Evolutionary conservation across 306 rosid species (phyloP), one percentile per base, ranked within the genome.

Genomic region (Erythrophleum fordii): DNA sequence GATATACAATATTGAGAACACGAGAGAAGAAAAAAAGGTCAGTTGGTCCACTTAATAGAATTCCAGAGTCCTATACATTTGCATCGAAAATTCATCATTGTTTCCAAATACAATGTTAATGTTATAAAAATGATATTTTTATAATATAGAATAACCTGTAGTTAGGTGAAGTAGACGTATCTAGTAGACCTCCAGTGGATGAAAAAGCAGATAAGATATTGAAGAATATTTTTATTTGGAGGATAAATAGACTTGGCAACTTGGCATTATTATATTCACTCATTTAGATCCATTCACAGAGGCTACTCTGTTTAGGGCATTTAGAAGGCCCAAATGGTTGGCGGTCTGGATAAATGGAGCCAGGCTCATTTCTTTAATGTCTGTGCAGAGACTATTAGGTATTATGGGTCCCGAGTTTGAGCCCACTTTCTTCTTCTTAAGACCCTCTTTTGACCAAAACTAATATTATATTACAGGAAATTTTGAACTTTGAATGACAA

Each of bases 401-500:
- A n/a, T 67, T 10, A 12, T 2, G 6, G 72, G 51, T 23, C 62
- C 62, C 53, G 23, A 67, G 23, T 41, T 67, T 22, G 8, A 68
- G 73, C 73, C 73, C 73, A 22, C 28, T 41, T 11, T n/a, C 73
- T 22, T 6, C 73, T 68, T 41, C 34, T n/a, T 1, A 20, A 5
- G 37, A 23, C 49, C 34, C 52, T 68, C 73, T 42, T 35, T 42
- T 68, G 73, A 39, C 72, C 72, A 18, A 25, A 16, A 59, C 71
- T 44, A 17, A 60, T 69, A 69, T 56, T 56, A 56, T 22, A 56
- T 45, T 45, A 44, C 60, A 17, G 0, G 18, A 42, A 41, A n/a
- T n/a, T n/a, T 31, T 31, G 34, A 31, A 31, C 2, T 31, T 13
- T 41, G 45, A 41, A 41, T 6, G 45, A 46, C 17, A 46, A n/a